phyloP scores from a whole-genome alignment of 2,329 filamentous ascomycete genomes.

The Botrytis sinoallii region DNA sequence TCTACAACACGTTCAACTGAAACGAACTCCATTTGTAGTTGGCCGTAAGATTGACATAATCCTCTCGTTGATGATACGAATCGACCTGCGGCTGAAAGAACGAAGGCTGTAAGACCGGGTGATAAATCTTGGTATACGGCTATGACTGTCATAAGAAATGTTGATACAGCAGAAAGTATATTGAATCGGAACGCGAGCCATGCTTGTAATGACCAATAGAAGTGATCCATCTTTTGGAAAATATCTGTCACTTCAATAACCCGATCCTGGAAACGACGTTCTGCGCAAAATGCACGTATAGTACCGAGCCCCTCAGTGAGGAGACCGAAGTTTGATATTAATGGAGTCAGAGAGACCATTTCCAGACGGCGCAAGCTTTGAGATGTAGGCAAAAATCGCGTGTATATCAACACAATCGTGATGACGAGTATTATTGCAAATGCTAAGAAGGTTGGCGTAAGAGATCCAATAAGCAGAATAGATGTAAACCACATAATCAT shows the following conservation, averaged over 20 bases:
- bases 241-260: slow-evolving; percentile 80
- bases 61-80: slow-evolving; percentile 69
- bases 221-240: slow-evolving; percentile 94
- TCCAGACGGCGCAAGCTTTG: slow-evolving; percentile 81
- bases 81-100: slow-evolving; percentile 67
- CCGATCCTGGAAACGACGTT: slow-evolving; percentile 73
- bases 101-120: slow-evolving; percentile 78
- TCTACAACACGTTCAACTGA: slow-evolving; percentile 85
- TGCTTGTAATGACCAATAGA: slow-evolving; percentile 85
- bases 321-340: slow-evolving; percentile 91
- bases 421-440: slow-evolving; percentile 67
- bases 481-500: slow-evolving; percentile 69
- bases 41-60: slow-evolving; percentile 76
- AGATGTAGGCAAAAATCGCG: slow-evolving; percentile 75
- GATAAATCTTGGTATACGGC: slow-evolving; percentile 73
- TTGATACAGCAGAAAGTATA: slow-evolving; percentile 66
- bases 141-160: slow-evolving; percentile 68
- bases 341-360: slow-evolving; percentile 82
- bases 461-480: slow-evolving; percentile 72
- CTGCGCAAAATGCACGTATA: slow-evolving; percentile 77
- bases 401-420: slow-evolving; percentile 71
- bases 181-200: slow-evolving; percentile 84
- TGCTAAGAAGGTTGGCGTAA: slow-evolving; percentile 72
- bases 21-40: slow-evolving; percentile 88
- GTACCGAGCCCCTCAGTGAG: slow-evolving; percentile 82